A percentile compares a stretch with the other conserved stretches of the same genome.
These are phyloP conservation scores for Flueggea neowawraea DNA, from an alignment of 441 rosid species.

Conservation along the genomic window DNA sequence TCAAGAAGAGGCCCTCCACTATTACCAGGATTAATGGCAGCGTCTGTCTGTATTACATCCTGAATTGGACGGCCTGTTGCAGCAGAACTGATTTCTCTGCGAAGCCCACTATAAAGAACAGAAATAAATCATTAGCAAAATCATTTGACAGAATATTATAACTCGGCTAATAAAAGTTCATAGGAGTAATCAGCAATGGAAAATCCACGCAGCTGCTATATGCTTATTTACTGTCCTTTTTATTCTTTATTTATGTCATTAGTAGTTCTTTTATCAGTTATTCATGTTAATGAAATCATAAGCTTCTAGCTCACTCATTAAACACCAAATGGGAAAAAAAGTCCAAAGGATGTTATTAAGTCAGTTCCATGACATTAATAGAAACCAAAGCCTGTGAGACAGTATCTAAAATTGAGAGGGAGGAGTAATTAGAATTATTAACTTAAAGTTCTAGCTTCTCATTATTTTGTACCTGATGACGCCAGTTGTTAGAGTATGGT, in stretches of 20 bases:
- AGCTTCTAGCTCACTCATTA: no score
- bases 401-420: no score
- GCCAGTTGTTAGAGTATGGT: slow-evolving; percentile 96
- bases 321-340: no score
- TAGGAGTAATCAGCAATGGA: neutral
- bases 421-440: neutral
- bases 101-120: slow-evolving; percentile 63
- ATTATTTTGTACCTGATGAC: slow-evolving; percentile 68
- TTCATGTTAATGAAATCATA: no score
- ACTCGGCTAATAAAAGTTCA: no score
- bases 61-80: slow-evolving; percentile 99
- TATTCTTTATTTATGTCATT: no score
- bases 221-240: no score
- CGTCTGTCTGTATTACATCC: slow-evolving; percentile 98
- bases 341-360: no score
- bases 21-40: slow-evolving; percentile 97
- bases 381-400: neutral
- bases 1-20: slow-evolving; percentile 98
- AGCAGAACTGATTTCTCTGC: slow-evolving; percentile 97
- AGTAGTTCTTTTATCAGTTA: no score
- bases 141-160: no score
- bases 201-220: no score
- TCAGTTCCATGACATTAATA: no score
- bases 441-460: neutral
- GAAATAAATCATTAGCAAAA: slow-evolving; percentile 15